Evolutionary conservation across 768 basidiomycete genomes (phyloP), one percentile per base, ranked within the genome.

Genomic region (Gloeophyllum trabeum): DNA sequence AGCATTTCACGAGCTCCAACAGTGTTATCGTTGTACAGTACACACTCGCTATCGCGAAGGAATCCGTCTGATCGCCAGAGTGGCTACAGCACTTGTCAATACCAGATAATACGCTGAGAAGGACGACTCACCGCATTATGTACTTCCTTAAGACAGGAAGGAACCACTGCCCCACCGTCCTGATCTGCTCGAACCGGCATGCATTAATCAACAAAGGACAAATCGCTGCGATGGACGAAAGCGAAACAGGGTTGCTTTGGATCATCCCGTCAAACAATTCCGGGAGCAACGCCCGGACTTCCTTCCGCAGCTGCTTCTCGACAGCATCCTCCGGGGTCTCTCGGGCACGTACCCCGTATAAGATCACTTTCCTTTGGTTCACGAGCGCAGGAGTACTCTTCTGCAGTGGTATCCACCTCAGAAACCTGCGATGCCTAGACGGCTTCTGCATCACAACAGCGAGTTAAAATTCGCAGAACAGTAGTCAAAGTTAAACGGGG

Each of bases 151-250:
- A 65, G 20, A 76, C 63, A 3, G 86, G 87, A n/a, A 85, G 55
- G 24, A 90, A 63, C 87, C 87, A 90, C 38, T 76, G 71, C 42
- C 66, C 69, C 42, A 87, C 70, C 6, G 73, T 73, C 50, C 79
- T 67, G 26, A 84, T 74, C 60, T 88, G 84, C 48, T 88, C 83
- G 47, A 76, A 88, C 18, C 81, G 74, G 19, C 82, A 67, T 2
- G 82, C 77, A 3, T 58, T 58, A 23, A 76, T 52, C 34, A 81
- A 53, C 3, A 60, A 62, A 6, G 51, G 57, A 54, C 79, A 83
- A 21, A 57, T 62, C 13, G 54, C 48, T 10, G 66, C 55, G 14
- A 78, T 49, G n/a, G 53, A 53, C 4, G 60, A 51, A 10, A 64
- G 60, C n/a, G 71, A 69, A 5, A 53, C 44, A 43, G 61, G n/a